Evolutionary conservation across 495 filamentous ascomycete species (phyloP).

Genomic region (Polyplosphaeria fusca): DNA sequence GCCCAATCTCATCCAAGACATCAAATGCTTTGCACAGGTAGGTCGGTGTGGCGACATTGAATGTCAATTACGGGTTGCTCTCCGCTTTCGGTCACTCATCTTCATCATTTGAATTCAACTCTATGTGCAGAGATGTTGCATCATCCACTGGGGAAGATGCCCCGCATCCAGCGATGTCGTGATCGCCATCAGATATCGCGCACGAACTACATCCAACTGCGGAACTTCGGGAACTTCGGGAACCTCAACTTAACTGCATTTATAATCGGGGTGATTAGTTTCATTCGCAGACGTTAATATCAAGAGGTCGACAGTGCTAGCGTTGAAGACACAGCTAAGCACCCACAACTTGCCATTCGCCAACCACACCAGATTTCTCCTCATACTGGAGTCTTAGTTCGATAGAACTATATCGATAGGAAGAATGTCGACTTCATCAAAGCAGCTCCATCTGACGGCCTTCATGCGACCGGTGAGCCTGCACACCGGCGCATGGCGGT

Average conservation of each 20-base stretch:
- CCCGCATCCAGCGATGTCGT: neutral
- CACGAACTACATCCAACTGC: no score
- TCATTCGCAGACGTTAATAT: neutral
- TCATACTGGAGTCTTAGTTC: no score
- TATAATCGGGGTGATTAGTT: neutral
- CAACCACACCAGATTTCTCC: no score
- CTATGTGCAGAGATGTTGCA: neutral
- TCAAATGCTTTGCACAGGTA: no score
- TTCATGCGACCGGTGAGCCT: constrained; percentile 59
- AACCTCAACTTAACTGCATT: neutral
- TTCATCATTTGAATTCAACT: no score
- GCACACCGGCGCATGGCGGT: constrained; percentile 59
- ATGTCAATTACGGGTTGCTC: no score
- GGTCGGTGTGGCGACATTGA: no score
- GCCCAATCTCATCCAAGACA: no score
- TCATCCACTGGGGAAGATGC: neutral
- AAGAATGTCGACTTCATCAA: constrained; percentile 33
- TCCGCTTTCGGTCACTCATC: no score
- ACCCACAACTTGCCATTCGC: no score
- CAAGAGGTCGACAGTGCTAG: neutral
- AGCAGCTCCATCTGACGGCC: constrained; percentile 53
- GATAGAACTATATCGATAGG: no score
- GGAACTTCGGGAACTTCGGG: no score
- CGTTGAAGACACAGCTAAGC: neutral
- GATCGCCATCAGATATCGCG: neutral